A percentile compares a stretch with the other conserved stretches of the same genome.
Evolutionary conservation across 2,329 filamentous ascomycete genomes (phyloP).

Genomic region (Thelonectria rubi): DNA sequence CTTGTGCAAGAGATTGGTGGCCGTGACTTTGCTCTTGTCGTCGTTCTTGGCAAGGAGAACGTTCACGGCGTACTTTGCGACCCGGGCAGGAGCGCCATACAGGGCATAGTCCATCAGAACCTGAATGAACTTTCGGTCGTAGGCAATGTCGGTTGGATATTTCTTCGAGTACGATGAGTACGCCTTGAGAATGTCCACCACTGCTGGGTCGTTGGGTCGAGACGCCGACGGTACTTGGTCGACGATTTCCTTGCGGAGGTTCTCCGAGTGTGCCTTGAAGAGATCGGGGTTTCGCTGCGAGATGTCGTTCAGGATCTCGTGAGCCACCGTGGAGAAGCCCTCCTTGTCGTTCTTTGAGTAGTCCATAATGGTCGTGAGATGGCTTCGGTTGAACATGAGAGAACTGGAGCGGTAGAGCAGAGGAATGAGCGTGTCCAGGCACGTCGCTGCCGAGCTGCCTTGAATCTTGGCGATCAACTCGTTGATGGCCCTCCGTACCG

Average conservation of each 20-base stretch:
- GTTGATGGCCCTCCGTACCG: slow-evolving; percentile 87
- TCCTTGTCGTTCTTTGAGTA: slow-evolving; percentile 85
- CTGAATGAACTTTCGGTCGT: slow-evolving; percentile 81
- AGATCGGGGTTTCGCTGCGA: slow-evolving; percentile 89
- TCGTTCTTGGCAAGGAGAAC: slow-evolving; percentile 81
- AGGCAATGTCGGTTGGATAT: slow-evolving; percentile 83
- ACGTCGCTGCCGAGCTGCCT: slow-evolving; percentile 66
- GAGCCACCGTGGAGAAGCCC: slow-evolving; percentile 79
- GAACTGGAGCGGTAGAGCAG: slow-evolving; percentile 85
- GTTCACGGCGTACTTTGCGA: slow-evolving; percentile 92
- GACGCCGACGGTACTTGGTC: slow-evolving; percentile 78
- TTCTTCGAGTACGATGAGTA: slow-evolving; percentile 91
- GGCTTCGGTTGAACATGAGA: slow-evolving; percentile 92
- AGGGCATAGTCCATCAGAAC: slow-evolving; percentile 85
- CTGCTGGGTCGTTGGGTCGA: slow-evolving; percentile 72
- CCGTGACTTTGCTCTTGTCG: slow-evolving; percentile 82
- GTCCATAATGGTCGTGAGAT: slow-evolving; percentile 89
- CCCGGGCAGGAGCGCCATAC: slow-evolving; percentile 80
- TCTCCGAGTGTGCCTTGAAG: slow-evolving; percentile 91
- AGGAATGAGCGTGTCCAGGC: slow-evolving; percentile 82
- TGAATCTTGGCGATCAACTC: slow-evolving; percentile 87
- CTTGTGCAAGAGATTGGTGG: slow-evolving; percentile 82
- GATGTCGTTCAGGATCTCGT: slow-evolving; percentile 91
- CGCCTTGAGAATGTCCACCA: slow-evolving; percentile 92
- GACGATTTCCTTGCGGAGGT: slow-evolving; percentile 87